Base-by-base conservation (phyloP, 164 flowering plant species). In the Magnolia changhungtana region DNA sequence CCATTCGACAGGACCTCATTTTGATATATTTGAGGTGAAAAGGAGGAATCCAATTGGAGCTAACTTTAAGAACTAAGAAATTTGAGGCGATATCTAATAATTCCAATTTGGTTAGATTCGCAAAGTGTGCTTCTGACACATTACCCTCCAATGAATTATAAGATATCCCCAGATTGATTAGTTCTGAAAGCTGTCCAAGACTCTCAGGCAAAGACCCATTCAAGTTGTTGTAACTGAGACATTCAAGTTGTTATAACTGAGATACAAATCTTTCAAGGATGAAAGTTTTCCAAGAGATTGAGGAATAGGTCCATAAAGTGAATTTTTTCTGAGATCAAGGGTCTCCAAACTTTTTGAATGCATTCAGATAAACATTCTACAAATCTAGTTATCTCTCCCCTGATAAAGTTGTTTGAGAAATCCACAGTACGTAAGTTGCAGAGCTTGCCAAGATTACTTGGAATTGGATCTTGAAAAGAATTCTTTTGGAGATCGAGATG, bases 31-130 rank as follows among this genome's bases (percentile, higher is more conserved):
- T 10, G 4, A 72, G 74, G 10, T 72, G 63, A 16, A 55, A 72
- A 20, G 65, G 74, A 51, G 67, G 67, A 29, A 58, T 10, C 75
- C 75, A 73, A 59, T 58, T 63, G n/a, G 67, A 45, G 4, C 29
- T 27, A 10, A 61, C 50, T 1, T 29, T 29, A 8, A 73, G 29
- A 27, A 37, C 9, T 7, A 73, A 59, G 0, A 24, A 29, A 55
- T 7, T 61, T 13, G 31, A 73, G 10, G 51, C 59, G 13, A 31
- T 11, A 13, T 8, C 6, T 13, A 73, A 8, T 4, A 13, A 4
- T n/a, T 59, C 8, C 66, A 73, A 61, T 16, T 73, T 23, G 13
- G 1, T 23, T n/a, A 73, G 23, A 2, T 59, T 59, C 7, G 63
- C n/a, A 61, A 73, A 73, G 18, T 61, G 51, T 7, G 6, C 14